Evolutionary conservation across 169 alveolate genomes (phyloP), one percentile per base, ranked within the genome.

Genomic region (Eimeria acervulina): DNA sequence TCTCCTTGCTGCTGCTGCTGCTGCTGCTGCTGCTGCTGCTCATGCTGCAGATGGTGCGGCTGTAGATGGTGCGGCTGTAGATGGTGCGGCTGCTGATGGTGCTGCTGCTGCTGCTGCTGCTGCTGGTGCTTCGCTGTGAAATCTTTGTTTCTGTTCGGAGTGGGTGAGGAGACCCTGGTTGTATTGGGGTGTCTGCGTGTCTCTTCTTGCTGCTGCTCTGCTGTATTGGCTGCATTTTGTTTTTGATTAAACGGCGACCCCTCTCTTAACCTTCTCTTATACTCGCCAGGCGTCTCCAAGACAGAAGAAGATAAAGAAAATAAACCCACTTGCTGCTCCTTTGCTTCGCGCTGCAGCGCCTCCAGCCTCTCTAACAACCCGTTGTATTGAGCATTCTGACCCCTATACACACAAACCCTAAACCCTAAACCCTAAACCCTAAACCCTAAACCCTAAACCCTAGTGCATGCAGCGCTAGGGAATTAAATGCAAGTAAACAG

Each of bases 321-420:
- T 36, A 90, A 6, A 17, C 95, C 95, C 33, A 90, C 38, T 38
- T 51, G 21, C 26, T 44, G 21, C 55, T 70, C 95, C 17, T 72
- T 40, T 13, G 95, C 95, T 26, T 42, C 89, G 38, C 28, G 5
- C 76, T 42, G 72, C 88, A 90, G 33, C 33, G 31, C 0, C 90
- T 13, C 55, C 76, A 90, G 61, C 55, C 78, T 23, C 8, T 23
- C 76, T 40, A 36, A 74, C 68, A 47, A 52, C 15, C 59, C 95
- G 38, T 80, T 36, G 95, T 90, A 90, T 31, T 68, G 47, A 26
- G 95, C 95, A n/a, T 80, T 80, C n/a, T 61, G 38, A 81, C 95
- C 90, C 72, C 95, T 91, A 36, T 3, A 51, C 2, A 21, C 42
- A 4, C 33, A 15, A 19, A 17, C 28, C 74, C 31, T n/a, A 63